These are phyloP conservation scores for Lophium mytilinum DNA, from an alignment of 495 filamentous ascomycete species.

Conservation along the genomic window DNA sequence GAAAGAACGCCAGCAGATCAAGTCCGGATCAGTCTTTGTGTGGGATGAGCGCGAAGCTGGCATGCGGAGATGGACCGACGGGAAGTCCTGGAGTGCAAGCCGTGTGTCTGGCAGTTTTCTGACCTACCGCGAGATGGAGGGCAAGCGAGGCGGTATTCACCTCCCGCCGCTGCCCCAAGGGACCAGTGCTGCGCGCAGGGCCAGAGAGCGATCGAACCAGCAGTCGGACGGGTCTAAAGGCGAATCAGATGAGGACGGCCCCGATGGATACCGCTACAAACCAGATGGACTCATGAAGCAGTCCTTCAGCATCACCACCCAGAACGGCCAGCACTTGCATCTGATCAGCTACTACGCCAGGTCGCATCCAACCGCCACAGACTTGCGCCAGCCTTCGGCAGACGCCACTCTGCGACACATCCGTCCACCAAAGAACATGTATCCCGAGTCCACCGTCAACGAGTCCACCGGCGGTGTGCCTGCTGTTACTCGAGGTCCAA, in stretches of 20 bases:
- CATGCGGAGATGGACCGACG: slow-evolving; percentile 97
- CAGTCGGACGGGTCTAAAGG: slow-evolving; percentile 2
- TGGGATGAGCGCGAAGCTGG: slow-evolving; percentile 98
- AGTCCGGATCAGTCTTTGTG: slow-evolving; percentile 93
- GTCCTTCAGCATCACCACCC: slow-evolving; percentile 97
- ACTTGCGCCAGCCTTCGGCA: slow-evolving; percentile 66
- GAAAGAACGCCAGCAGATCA: slow-evolving; percentile 91
- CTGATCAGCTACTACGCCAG: slow-evolving; percentile 95
- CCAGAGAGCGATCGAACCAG: slow-evolving; percentile 11
- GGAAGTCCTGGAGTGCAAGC: slow-evolving; percentile 98
- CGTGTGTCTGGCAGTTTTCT: slow-evolving; percentile 95
- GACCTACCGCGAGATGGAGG: slow-evolving; percentile 98
- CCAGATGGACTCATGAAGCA: slow-evolving; percentile 97
- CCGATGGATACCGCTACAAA: slow-evolving; percentile 95
- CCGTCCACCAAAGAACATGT: slow-evolving; percentile 80
- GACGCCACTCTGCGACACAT: slow-evolving; percentile 80
- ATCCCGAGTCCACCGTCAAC: slow-evolving; percentile 92
- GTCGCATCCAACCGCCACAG: slow-evolving; percentile 55
- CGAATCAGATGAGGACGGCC: slow-evolving; percentile 57
- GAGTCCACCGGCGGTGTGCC: slow-evolving; percentile 60
- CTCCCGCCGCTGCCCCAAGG: slow-evolving; percentile 42
- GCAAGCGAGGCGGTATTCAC: slow-evolving; percentile 68
- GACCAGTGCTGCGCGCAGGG: neutral
- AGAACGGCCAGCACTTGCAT: slow-evolving; percentile 81
- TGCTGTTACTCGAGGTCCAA: slow-evolving; percentile 55